Evolutionary conservation across 2,329 filamentous ascomycete genomes (phyloP).

Genomic region (Chalara sp.): DNA sequence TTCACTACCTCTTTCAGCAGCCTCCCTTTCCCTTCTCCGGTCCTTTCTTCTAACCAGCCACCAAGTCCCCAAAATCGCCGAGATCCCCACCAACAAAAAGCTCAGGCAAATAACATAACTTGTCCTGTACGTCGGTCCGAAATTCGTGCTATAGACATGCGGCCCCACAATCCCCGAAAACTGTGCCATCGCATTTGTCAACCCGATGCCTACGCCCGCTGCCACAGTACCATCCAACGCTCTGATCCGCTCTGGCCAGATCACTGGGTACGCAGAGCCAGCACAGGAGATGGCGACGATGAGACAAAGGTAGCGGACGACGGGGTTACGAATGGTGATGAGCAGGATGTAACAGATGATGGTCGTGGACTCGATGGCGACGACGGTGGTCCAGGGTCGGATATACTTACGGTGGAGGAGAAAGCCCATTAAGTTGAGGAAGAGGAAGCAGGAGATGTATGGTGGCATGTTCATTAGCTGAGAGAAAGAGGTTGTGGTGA

Average conservation of each 20-base stretch:
- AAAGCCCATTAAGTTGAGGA: slow-evolving; percentile 29
- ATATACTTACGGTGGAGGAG: slow-evolving; percentile 31
- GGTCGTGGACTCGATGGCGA: slow-evolving; percentile 31
- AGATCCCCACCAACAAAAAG: slow-evolving; percentile 25
- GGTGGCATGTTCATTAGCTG: slow-evolving; percentile 39
- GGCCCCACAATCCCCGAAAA: slow-evolving; percentile 35
- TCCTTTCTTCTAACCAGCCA: slow-evolving; percentile 19
- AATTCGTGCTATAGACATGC: slow-evolving; percentile 34
- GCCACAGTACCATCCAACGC: slow-evolving; percentile 33
- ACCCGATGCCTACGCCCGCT: slow-evolving; percentile 34
- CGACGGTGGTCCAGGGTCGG: slow-evolving; percentile 31
- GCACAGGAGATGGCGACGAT: slow-evolving; percentile 31
- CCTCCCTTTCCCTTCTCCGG: slow-evolving; percentile 6
- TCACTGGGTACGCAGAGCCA: slow-evolving; percentile 35
- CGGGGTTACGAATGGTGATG: slow-evolving; percentile 27
- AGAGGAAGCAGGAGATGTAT: slow-evolving; percentile 31
- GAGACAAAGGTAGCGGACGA: slow-evolving; percentile 31
- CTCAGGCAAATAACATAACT: slow-evolving; percentile 31
- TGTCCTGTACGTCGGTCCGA: slow-evolving; percentile 32
- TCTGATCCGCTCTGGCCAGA: slow-evolving; percentile 37
- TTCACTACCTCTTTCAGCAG: too few relatives aligned
- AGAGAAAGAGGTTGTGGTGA: slow-evolving; percentile 33
- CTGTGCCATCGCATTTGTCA: slow-evolving; percentile 37
- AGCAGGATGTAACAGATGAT: slow-evolving; percentile 35
- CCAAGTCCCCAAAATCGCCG: slow-evolving; percentile 21